Percentiles rank a stretch among this genome's conserved stretches.
phyloP scores from a whole-genome alignment of 495 filamentous ascomycete genomes.

The Neurospora africana region DNA sequence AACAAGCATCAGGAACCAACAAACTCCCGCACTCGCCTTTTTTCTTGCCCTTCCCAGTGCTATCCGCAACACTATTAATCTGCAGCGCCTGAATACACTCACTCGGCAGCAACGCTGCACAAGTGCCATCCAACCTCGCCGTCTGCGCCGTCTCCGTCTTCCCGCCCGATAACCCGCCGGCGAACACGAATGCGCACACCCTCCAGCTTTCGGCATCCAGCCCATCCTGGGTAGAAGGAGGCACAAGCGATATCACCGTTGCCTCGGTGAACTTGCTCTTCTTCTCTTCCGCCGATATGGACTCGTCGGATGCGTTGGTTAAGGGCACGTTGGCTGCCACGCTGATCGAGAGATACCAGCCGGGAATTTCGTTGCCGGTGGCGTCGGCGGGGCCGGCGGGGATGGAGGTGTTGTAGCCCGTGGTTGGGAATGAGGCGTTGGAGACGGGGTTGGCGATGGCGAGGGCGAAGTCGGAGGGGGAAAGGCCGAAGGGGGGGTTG shows the following conservation, averaged over 20 bases:
- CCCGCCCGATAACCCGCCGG: background rate
- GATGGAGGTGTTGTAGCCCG: constrained; percentile 11
- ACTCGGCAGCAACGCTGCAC: background rate
- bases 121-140: background rate
- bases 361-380: background rate
- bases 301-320: background rate
- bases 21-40: constrained; percentile 3
- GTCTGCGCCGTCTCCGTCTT: background rate
- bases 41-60: background rate
- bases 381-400: constrained; percentile 3
- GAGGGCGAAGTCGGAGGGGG: background rate
- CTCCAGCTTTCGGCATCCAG: constrained; percentile 5
- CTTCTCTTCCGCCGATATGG: background rate
- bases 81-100: constrained; percentile 12
- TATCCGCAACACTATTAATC: constrained; percentile 3
- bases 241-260: constrained; percentile 4
- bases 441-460: background rate
- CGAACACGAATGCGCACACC: constrained; percentile 14
- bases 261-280: constrained; percentile 1
- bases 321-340: constrained; percentile 10
- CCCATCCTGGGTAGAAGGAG: background rate
- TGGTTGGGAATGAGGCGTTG: constrained; percentile 3
- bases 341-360: constrained; percentile 6
- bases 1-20: constrained; percentile 6
- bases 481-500: constrained; percentile 6